A percentile compares a stretch with the other conserved stretches of the same genome.
phyloP scores from a whole-genome alignment of 768 basidiomycete genomes.

The Atractiella rhizophila region DNA sequence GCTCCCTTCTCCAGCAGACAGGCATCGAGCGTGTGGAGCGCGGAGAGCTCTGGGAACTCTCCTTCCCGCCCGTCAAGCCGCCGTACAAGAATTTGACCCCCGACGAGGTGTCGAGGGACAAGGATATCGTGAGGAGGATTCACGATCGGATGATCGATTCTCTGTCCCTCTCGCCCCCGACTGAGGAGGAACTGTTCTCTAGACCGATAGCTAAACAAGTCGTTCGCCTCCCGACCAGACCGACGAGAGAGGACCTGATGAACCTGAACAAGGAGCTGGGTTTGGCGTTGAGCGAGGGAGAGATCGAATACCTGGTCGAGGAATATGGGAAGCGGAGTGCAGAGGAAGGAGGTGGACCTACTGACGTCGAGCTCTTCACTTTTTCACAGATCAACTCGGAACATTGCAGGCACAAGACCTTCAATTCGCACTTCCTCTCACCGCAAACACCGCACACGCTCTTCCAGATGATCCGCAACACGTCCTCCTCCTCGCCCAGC shows the following conservation, averaged over 20 bases:
- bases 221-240: slow-evolving; percentile 24
- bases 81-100: slow-evolving; percentile 27
- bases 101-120: too few relatives aligned
- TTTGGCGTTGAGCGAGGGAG: slow-evolving; percentile 64
- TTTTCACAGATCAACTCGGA: slow-evolving; percentile 99
- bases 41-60: slow-evolving; percentile 44
- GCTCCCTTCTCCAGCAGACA: slow-evolving; percentile 45
- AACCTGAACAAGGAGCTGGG: slow-evolving; percentile 62
- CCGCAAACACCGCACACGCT: slow-evolving; percentile 39
- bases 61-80: slow-evolving; percentile 26
- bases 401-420: slow-evolving; percentile 97
- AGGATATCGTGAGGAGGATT: slow-evolving; percentile 45
- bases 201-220: slow-evolving; percentile 41
- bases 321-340: slow-evolving; percentile 46
- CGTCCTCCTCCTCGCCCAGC: slow-evolving; percentile 44
- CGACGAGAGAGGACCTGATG: slow-evolving; percentile 37
- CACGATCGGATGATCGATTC: slow-evolving; percentile 94
- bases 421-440: slow-evolving; percentile 84
- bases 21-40: slow-evolving; percentile 66
- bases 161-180: slow-evolving; percentile 36
- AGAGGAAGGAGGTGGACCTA: slow-evolving; percentile 39
- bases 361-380: slow-evolving; percentile 97
- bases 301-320: slow-evolving; percentile 73
- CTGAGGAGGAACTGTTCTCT: slow-evolving; percentile 27
- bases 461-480: slow-evolving; percentile 94